Evolutionary conservation across 768 basidiomycete species (phyloP), one percentile per base, ranked within the genome.

Genomic region (Rhizopogon salebrosus): DNA sequence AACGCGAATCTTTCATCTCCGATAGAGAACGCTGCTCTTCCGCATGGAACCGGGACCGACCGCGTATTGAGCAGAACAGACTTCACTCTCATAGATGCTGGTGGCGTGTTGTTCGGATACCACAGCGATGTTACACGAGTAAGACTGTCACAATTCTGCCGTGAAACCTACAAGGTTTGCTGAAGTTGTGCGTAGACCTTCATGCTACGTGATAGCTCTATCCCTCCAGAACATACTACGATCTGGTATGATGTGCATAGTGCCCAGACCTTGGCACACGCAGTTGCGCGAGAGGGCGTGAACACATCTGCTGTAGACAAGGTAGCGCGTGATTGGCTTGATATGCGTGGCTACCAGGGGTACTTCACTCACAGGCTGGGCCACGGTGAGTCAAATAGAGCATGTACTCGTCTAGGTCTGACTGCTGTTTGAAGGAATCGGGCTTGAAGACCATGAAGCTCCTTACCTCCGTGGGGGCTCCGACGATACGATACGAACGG

Each of bases 311-410:
- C 68, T 3, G 82, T 89, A 2, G 89, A 92, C 62, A 68, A 66
- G 18, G 79, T 75, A 29, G 90, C 89, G 18, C 81, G 90, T 9
- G 46, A 58, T 3, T 64, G 77, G 26, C 70, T 93, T 35, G 53
- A 62, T 34, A 54, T 46, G 2, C 65, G 60, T 3, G 77, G 79
- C 9, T 75, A 80, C 41, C 80, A 73, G 6, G 54, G 69, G 46
- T 83, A 83, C 63, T 92, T 94, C 62, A 90, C 89, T 0, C 92
- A 93, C 67, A 73, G 90, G 43, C 72, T 93, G 2, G 90, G 89
- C 9, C 87, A 91, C 58, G 89, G 87, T 87, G 41, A 50, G 75
- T 20, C 26, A 22, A 24, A 18, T 14, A 7, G 8, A 13, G 13
- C 40, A 27, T 36, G 16, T n/a, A 31, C n/a, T 49, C 40, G 27